Percentiles rank a stretch among this genome's conserved stretches.
Conservation (phyloP, 805 yeast genomes). For the Kluyveromyces lactis region DNA sequence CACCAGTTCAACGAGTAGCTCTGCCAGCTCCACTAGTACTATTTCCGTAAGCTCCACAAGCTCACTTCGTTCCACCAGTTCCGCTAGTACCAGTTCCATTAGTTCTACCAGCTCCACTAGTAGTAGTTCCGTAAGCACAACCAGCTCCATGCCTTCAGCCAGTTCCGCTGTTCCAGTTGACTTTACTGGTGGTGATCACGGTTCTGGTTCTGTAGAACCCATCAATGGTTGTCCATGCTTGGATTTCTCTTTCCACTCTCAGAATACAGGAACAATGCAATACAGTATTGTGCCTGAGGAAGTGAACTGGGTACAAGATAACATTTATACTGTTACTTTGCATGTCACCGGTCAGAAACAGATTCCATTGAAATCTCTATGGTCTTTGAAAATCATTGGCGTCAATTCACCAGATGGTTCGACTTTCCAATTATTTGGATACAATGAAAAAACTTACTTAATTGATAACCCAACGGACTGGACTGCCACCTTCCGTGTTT, state of each 20-base stretch:
- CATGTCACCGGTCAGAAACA: slow-evolving; percentile 12
- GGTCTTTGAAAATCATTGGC: slow-evolving; percentile 12
- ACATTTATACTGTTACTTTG: slow-evolving; percentile 14
- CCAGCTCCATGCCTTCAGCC: neutral
- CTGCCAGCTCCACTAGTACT: neutral
- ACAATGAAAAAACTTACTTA: slow-evolving; percentile 11
- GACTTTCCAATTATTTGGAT: slow-evolving; percentile 12
- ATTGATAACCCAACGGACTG: slow-evolving; percentile 16
- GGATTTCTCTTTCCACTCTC: slow-evolving; percentile 11
- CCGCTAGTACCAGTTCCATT: neutral
- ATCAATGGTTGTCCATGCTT: slow-evolving; percentile 15
- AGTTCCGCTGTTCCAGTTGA: neutral
- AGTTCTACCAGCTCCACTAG: neutral
- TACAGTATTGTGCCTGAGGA: slow-evolving; percentile 10
- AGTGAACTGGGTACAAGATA: slow-evolving; percentile 9
- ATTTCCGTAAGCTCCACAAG: neutral
- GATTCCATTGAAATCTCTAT: slow-evolving; percentile 12
- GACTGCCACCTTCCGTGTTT: slow-evolving; percentile 14
- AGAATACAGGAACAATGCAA: slow-evolving; percentile 6
- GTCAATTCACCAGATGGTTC: slow-evolving; percentile 12
- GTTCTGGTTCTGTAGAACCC: neutral
- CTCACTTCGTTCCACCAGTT: neutral
- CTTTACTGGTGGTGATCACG: neutral
- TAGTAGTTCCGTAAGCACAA: neutral
- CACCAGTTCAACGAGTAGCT: neutral